Evolutionary conservation across 202 grass and related monocot genomes (phyloP).

Genomic region (Schoenoplectus triqueter): DNA sequence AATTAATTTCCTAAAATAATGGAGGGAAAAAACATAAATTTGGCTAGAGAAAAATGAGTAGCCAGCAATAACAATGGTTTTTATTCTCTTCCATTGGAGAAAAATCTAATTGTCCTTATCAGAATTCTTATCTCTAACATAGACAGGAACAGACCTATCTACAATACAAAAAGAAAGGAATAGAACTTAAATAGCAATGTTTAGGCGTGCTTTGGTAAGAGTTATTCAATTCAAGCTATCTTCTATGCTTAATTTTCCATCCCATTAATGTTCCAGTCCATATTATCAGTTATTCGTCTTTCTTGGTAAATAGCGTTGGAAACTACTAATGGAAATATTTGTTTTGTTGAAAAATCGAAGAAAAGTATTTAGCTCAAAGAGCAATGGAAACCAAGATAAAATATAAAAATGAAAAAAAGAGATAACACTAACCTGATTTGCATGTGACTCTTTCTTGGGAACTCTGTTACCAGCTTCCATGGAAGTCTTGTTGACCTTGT

Average conservation of each 20-base stretch:
- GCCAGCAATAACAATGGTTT: neutral
- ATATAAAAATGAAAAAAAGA: neutral
- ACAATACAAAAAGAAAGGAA: neutral
- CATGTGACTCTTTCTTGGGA: neutral
- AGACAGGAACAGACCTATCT: neutral
- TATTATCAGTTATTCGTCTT: neutral
- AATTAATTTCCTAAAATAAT: neutral
- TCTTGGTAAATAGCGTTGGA: neutral
- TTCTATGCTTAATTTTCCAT: neutral
- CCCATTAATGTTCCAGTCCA: neutral
- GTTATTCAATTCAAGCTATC: neutral
- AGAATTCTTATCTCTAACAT: neutral
- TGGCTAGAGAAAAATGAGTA: neutral
- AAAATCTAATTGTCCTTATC: neutral
- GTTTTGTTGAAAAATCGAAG: neutral
- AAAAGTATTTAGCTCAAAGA: neutral
- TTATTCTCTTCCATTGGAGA: neutral
- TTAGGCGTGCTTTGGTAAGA: neutral
- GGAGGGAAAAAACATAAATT: neutral
- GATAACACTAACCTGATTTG: constrained; percentile 26
- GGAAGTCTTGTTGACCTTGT: constrained; percentile 22
- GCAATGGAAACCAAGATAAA: neutral
- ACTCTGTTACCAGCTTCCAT: neutral
- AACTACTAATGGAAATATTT: neutral
- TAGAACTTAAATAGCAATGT: neutral